Conservation (phyloP, 331 rosid species). For the Quercus phellos region DNA sequence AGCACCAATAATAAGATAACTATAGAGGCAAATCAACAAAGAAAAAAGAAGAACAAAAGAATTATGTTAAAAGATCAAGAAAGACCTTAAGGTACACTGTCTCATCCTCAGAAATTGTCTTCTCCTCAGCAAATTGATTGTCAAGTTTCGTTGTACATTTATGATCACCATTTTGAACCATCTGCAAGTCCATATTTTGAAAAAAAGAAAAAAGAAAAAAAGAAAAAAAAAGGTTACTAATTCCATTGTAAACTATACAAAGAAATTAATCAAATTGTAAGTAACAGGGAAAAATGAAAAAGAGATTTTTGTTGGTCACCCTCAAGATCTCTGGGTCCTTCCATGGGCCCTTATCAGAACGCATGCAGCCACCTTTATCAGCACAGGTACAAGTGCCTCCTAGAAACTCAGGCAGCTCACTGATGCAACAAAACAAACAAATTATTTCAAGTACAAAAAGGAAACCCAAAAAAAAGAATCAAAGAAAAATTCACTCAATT, state of each 20-base stretch:
- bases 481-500: background rate
- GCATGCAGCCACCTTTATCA: constrained; percentile 83
- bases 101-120: constrained; percentile 40
- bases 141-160: constrained; percentile 44
- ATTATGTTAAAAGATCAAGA: constrained; percentile 8
- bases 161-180: constrained; percentile 76
- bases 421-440: constrained; percentile 30
- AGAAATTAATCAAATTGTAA: constrained; percentile 1
- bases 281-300: background rate
- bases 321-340: constrained; percentile 54
- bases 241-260: background rate
- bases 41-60: background rate
- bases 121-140: constrained; percentile 28
- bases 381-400: constrained; percentile 90
- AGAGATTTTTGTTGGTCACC: constrained; percentile 29
- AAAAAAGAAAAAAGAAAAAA: background rate
- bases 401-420: constrained; percentile 83
- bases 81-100: constrained; percentile 25
- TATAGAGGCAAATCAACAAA: constrained; percentile 1
- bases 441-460: background rate
- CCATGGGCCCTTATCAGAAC: constrained; percentile 95
- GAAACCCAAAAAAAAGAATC: background rate
- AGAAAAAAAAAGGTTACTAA: background rate
- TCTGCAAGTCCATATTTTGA: constrained; percentile 42
- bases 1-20: background rate